Conservation (phyloP, 1,284 basidiomycete species). For the Trichosporon asahii region DNA sequence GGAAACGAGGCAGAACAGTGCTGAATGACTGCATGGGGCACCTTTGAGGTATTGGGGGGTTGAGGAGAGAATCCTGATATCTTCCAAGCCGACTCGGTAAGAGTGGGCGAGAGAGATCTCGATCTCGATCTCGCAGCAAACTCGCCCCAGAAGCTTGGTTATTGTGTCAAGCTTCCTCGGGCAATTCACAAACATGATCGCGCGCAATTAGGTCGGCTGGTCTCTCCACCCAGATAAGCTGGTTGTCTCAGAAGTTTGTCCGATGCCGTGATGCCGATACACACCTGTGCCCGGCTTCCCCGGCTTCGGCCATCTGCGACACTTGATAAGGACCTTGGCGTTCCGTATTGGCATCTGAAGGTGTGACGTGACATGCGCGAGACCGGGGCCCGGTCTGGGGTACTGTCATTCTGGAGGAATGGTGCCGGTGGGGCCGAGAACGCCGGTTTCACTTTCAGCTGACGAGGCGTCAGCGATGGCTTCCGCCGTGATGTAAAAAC, state of each 20-base stretch:
- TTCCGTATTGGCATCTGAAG: background rate
- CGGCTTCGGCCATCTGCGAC: background rate
- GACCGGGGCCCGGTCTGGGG: background rate
- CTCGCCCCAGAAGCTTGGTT: too few species aligned
- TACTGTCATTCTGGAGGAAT: background rate
- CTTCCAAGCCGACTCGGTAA: too few species aligned
- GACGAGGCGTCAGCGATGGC: background rate
- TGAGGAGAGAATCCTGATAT: too few species aligned
- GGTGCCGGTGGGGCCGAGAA: background rate
- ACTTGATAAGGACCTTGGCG: background rate
- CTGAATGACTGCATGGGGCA: background rate
- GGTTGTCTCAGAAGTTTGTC: background rate
- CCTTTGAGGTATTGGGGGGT: background rate
- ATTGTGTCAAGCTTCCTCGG: background rate
- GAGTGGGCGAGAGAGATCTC: too few species aligned
- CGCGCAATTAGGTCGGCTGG: background rate
- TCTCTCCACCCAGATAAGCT: background rate
- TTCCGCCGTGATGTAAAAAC: background rate
- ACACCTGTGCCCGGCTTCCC: background rate
- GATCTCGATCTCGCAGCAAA: too few species aligned
- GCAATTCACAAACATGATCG: background rate
- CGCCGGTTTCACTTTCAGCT: background rate
- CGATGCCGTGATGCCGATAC: background rate
- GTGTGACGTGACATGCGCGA: background rate
- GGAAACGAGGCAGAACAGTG: background rate